Conservation (phyloP, 73 alveolate species). For the Paraurostyla sp. region DNA sequence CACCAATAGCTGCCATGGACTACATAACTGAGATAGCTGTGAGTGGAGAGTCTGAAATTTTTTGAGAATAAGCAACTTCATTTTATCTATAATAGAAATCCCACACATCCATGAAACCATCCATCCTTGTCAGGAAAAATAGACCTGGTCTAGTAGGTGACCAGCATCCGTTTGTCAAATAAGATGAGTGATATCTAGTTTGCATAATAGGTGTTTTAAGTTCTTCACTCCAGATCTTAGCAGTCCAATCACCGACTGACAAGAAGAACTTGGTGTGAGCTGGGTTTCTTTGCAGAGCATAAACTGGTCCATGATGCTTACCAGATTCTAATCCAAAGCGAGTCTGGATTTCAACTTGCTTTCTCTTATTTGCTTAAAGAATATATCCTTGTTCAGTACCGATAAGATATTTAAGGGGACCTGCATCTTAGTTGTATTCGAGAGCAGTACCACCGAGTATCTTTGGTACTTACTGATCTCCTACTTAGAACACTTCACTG, state of each 20-base stretch:
- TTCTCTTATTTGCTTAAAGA: conserved; percentile 94
- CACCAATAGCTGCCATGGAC: conserved; percentile 92
- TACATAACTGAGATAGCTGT: conserved; percentile 76
- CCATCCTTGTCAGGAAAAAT: conserved; percentile 95
- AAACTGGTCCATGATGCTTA: conserved; percentile 98
- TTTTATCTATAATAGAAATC: conserved; percentile 94
- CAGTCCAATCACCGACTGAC: conserved; percentile 99
- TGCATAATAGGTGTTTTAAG: conserved; percentile 98
- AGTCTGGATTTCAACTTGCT: conserved; percentile 94
- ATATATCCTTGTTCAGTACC: conserved; percentile 98
- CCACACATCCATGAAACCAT: conserved; percentile 96
- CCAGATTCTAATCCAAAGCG: conserved; percentile 96
- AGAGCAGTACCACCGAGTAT: conserved; percentile 94
- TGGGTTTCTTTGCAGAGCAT: conserved; percentile 95
- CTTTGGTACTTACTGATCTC: conserved; percentile 75
- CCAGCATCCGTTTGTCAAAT: conserved; percentile 98
- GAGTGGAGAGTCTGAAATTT: conserved; percentile 77
- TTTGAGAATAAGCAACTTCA: conserved; percentile 93
- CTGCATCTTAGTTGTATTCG: conserved; percentile 93
- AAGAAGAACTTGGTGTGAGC: conserved; percentile 94
- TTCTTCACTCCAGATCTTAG: conserved; percentile 99
- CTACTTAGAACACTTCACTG: conserved; percentile 54
- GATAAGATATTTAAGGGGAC: conserved; percentile 95
- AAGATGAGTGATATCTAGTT: conserved; percentile 96
- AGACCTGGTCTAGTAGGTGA: conserved; percentile 98